A percentile compares a stretch with the other conserved stretches of the same genome.
These are phyloP conservation scores for Calonectria hawksworthii DNA, from an alignment of 2,329 filamentous ascomycete genomes.

Conservation along the genomic window DNA sequence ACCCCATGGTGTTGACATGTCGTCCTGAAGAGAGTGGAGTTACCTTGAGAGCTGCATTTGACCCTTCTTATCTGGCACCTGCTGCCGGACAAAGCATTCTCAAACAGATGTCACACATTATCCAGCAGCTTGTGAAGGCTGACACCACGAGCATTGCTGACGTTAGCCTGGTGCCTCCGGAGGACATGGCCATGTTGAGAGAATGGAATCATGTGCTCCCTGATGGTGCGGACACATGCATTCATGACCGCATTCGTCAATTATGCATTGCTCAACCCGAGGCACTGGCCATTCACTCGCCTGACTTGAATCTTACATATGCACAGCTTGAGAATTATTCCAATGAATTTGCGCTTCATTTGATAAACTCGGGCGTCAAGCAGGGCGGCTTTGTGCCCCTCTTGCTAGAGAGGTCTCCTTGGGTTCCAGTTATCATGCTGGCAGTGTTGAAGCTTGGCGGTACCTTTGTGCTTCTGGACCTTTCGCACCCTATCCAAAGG, in stretches of 20 bases:
- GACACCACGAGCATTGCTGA: not conserved
- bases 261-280: not conserved
- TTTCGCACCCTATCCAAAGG: not conserved
- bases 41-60: not conserved
- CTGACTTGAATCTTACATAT: not conserved
- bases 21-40: not conserved
- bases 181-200: not conserved
- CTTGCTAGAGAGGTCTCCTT: not conserved
- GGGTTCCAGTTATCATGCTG: not conserved
- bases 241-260: not conserved
- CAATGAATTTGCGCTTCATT: not conserved
- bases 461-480: not conserved
- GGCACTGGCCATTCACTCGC: not conserved
- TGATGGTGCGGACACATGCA: not conserved
- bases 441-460: not conserved
- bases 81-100: not conserved
- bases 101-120: not conserved
- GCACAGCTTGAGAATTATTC: not conserved
- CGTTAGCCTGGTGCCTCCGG: not conserved
- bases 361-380: not conserved
- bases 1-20: not conserved
- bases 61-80: not conserved
- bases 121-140: not conserved
- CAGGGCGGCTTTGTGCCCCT: not conserved
- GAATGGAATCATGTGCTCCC: not conserved